Conservation (phyloP, 2,329 filamentous ascomycete species). For the Aureobasidium sp. region DNA sequence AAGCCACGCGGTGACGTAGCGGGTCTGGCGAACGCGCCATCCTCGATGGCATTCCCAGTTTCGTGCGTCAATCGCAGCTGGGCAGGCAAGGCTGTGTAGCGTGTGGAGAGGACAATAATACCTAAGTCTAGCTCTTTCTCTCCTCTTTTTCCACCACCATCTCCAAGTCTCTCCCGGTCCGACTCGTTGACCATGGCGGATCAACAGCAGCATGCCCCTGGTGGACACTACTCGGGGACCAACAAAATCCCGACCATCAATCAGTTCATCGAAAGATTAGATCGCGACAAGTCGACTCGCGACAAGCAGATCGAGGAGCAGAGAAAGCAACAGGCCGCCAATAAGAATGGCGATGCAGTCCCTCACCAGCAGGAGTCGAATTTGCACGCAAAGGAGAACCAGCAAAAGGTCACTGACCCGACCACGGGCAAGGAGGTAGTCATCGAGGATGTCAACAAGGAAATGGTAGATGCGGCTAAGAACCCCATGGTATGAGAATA, state of each 20-base stretch:
- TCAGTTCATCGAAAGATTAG: constrained; percentile 71
- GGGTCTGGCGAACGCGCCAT: background rate
- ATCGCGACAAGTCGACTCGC: constrained; percentile 67
- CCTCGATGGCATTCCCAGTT: constrained; percentile 4
- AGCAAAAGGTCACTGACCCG: constrained; percentile 69
- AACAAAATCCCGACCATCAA: constrained; percentile 85
- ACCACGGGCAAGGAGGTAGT: constrained; percentile 78
- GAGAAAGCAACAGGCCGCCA: constrained; percentile 23
- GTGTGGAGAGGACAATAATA: background rate
- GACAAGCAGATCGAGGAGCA: constrained; percentile 62
- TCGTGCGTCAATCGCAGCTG: background rate
- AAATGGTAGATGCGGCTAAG: constrained; percentile 60
- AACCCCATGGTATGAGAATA: constrained; percentile 53
- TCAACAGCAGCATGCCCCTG: constrained; percentile 41
- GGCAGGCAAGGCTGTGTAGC: constrained; percentile 4
- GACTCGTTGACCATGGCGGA: constrained; percentile 31
- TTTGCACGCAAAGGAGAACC: constrained; percentile 35
- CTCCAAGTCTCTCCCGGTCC: background rate
- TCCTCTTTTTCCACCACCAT: background rate
- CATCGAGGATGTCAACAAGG: constrained; percentile 71
- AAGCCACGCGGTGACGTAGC: background rate
- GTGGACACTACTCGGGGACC: constrained; percentile 67
- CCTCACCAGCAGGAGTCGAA: constrained; percentile 37
- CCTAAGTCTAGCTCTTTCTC: background rate
- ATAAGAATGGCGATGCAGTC: constrained; percentile 25